These are phyloP conservation scores for Lachancea fermentati DNA, from an alignment of 805 yeast species.

Conservation along the genomic window DNA sequence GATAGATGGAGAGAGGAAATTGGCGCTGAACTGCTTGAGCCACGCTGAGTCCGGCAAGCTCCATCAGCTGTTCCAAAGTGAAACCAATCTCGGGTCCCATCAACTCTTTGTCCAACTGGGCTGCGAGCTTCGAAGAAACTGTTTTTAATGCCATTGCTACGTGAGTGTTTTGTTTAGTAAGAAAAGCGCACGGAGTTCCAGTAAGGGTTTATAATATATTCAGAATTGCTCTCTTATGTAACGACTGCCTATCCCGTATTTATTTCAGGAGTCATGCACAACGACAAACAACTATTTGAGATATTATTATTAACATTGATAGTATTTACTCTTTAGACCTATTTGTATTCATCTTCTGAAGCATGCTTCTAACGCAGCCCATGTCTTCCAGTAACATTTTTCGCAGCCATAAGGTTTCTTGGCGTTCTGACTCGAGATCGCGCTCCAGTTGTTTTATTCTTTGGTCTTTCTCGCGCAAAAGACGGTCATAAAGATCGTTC, in stretches of 20 bases:
- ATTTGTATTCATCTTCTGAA: constrained; percentile 18
- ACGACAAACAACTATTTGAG: not conserved
- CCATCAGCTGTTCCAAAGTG: constrained; percentile 55
- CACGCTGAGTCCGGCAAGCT: constrained; percentile 90
- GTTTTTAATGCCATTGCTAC: constrained; percentile 30
- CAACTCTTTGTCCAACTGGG: constrained; percentile 73
- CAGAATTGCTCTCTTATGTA: not conserved
- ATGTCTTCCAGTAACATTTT: constrained; percentile 34
- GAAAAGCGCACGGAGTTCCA: not conserved
- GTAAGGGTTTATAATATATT: not conserved
- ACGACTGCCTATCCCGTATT: not conserved
- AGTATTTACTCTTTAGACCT: not conserved
- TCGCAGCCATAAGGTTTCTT: constrained; percentile 32
- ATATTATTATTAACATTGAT: too few species aligned
- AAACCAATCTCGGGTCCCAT: constrained; percentile 66
- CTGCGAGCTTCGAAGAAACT: constrained; percentile 52
- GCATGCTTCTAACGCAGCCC: constrained; percentile 31
- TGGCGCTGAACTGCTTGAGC: constrained; percentile 75
- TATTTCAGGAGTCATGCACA: not conserved
- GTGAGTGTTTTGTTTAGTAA: not conserved
- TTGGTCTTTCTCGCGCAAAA: constrained; percentile 29
- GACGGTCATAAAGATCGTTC: constrained; percentile 16
- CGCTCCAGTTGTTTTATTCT: constrained; percentile 27
- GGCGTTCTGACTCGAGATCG: constrained; percentile 30
- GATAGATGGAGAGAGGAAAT: constrained; percentile 46